phyloP scores from a whole-genome alignment of 306 rosid genomes.

The Acacia crassicarpa region DNA sequence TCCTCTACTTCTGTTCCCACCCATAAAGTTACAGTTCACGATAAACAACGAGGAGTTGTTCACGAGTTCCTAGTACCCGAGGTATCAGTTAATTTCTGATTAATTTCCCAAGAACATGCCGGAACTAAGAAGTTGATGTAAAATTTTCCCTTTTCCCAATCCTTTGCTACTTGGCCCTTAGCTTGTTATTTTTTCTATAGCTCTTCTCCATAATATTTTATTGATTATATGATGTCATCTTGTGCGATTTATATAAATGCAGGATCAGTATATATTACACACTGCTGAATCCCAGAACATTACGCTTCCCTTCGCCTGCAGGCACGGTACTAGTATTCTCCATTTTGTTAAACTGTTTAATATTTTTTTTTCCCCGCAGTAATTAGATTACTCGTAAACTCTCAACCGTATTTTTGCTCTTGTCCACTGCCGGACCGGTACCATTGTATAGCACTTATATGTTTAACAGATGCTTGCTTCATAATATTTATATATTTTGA shows the following conservation, averaged over 20 bases:
- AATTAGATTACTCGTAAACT: no score
- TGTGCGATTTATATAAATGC: constrained; percentile 33
- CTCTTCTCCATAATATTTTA: not conserved
- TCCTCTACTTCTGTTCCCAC: constrained; percentile 48
- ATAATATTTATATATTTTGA: not conserved
- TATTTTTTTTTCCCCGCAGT: not conserved
- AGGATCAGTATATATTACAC: constrained; percentile 95
- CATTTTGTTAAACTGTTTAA: constrained; percentile 2
- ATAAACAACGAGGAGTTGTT: constrained; percentile 68
- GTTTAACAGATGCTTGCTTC: not conserved
- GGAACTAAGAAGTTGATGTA: not conserved
- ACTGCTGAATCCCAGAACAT: constrained; percentile 90
- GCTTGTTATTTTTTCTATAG: not conserved
- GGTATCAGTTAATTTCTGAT: constrained; percentile 43
- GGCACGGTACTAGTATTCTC: constrained; percentile 80
- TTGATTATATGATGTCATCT: not conserved
- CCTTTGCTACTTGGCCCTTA: not conserved
- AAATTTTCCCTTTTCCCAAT: not conserved
- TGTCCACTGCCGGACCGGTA: not conserved
- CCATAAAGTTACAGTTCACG: constrained; percentile 89
- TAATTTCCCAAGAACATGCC: not conserved
- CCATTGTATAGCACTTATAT: not conserved
- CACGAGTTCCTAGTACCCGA: constrained; percentile 92
- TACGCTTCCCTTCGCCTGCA: constrained; percentile 97
- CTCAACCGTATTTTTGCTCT: not conserved